A percentile compares a stretch with the other conserved stretches of the same genome.
These are phyloP conservation scores for Liquidambar formosana DNA, from an alignment of 164 flowering plant genomes.

Conservation along the genomic window DNA sequence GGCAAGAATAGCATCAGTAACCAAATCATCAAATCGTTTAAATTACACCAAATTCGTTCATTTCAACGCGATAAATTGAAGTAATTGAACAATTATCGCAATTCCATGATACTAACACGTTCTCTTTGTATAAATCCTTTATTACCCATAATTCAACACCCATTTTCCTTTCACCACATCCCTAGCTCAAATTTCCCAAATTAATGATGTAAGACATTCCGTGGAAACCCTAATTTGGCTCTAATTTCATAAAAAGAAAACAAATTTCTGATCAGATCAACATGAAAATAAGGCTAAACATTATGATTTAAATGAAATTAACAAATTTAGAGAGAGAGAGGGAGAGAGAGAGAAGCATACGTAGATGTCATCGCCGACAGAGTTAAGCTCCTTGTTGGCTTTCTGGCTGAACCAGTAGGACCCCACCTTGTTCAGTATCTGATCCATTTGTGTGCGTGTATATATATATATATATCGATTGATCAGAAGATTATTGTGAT, in stretches of 20 bases:
- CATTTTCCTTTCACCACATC: not conserved
- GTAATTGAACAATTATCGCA: no score
- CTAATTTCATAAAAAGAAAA: not conserved
- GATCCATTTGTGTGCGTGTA: slow-evolving; percentile 54
- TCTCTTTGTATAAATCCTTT: not conserved
- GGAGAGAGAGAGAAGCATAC: slow-evolving; percentile 33
- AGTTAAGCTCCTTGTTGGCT: slow-evolving; percentile 73
- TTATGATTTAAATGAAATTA: not conserved
- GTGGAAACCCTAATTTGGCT: not conserved
- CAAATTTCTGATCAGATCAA: not conserved
- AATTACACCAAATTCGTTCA: no score
- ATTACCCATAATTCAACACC: not conserved
- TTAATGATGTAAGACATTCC: not conserved
- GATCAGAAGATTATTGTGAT: not conserved
- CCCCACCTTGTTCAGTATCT: slow-evolving; percentile 77
- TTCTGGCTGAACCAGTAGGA: slow-evolving; percentile 67
- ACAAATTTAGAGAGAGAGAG: not conserved
- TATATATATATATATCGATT: not conserved
- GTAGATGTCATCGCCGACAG: slow-evolving; percentile 77
- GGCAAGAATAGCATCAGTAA: no score
- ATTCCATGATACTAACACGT: no score
- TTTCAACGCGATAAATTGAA: no score
- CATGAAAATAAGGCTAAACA: not conserved
- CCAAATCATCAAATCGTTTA: no score
- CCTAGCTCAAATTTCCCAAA: not conserved